Evolutionary conservation across 2,329 filamentous ascomycete species (phyloP).

Genomic region (Colletotrichum caudatum): DNA sequence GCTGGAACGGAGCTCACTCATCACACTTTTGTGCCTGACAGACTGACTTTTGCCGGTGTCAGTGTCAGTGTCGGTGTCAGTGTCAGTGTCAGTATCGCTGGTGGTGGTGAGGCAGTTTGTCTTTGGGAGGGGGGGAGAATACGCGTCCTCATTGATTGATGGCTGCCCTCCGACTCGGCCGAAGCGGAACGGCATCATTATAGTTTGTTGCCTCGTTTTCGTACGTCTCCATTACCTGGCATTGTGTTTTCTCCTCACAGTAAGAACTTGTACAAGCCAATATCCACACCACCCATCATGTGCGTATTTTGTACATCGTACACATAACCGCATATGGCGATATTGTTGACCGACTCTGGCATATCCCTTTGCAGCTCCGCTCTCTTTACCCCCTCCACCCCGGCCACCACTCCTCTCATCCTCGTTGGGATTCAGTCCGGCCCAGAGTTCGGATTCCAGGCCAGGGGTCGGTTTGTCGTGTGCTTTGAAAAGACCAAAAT

Average conservation of each 20-base stretch:
- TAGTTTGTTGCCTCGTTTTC: conserved; percentile 22
- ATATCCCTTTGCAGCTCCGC: neutral
- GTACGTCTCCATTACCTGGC: neutral
- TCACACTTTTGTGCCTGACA: conserved; percentile 9
- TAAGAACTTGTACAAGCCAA: neutral
- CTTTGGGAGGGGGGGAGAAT: neutral
- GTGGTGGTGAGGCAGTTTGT: conserved; percentile 11
- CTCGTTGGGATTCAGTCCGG: neutral
- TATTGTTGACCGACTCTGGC: conserved; percentile 8
- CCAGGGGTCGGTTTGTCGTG: neutral
- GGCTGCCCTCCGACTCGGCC: conserved; percentile 1
- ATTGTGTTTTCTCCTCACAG: conserved; percentile 4
- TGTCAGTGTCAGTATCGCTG: neutral
- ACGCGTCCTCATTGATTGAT: conserved; percentile 2
- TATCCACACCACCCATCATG: too few relatives aligned
- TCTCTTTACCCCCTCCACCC: neutral
- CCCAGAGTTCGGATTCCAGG: conserved; percentile 6
- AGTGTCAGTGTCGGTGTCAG: neutral
- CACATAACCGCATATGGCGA: neutral
- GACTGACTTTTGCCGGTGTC: neutral
- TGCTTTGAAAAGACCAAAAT: conserved; percentile 22
- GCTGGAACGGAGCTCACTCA: conserved; percentile 19
- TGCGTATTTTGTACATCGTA: neutral
- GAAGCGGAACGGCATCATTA: conserved; percentile 29
- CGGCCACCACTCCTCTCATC: neutral